Percentiles rank a stretch among this genome's conserved stretches.
These are phyloP conservation scores for Gleditsia sinensis DNA, from an alignment of 306 rosid genomes.

Conservation along the genomic window DNA sequence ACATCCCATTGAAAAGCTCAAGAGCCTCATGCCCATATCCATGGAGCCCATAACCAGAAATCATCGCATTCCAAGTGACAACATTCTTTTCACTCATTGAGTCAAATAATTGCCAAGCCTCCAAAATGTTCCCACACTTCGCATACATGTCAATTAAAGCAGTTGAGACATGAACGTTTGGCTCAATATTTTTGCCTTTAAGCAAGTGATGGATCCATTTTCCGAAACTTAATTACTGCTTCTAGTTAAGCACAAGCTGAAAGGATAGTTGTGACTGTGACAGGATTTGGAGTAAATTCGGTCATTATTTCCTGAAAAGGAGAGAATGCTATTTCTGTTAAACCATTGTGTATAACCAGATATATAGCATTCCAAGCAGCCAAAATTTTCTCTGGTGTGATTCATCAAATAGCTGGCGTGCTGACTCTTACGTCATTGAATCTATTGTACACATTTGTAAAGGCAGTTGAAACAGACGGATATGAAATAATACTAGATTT, in stretches of 20 bases:
- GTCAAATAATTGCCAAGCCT: slow-evolving; percentile 78
- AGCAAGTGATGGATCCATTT: slow-evolving; percentile 83
- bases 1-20: slow-evolving; percentile 72
- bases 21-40: slow-evolving; percentile 86
- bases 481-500: slow-evolving; percentile 60
- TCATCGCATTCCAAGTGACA: slow-evolving; percentile 96
- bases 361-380: slow-evolving; percentile 94
- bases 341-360: slow-evolving; percentile 91
- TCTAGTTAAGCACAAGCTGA: slow-evolving; percentile 98
- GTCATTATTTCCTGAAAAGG: slow-evolving; percentile 80
- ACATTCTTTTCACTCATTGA: slow-evolving; percentile 70
- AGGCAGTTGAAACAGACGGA: slow-evolving; percentile 80
- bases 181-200: slow-evolving; percentile 68
- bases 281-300: slow-evolving; percentile 70
- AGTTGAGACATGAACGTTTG: slow-evolving; percentile 72
- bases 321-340: slow-evolving; percentile 74
- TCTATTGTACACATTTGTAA: slow-evolving; percentile 67
- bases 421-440: slow-evolving; percentile 74
- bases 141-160: slow-evolving; percentile 94
- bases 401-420: slow-evolving; percentile 79
- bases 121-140: slow-evolving; percentile 80
- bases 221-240: slow-evolving; percentile 77
- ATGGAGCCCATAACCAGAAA: slow-evolving; percentile 93
- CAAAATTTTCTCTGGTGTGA: slow-evolving; percentile 68
- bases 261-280: slow-evolving; percentile 78